phyloP scores from a whole-genome alignment of 805 yeast genomes.

The Ogataea parapolymorpha region DNA sequence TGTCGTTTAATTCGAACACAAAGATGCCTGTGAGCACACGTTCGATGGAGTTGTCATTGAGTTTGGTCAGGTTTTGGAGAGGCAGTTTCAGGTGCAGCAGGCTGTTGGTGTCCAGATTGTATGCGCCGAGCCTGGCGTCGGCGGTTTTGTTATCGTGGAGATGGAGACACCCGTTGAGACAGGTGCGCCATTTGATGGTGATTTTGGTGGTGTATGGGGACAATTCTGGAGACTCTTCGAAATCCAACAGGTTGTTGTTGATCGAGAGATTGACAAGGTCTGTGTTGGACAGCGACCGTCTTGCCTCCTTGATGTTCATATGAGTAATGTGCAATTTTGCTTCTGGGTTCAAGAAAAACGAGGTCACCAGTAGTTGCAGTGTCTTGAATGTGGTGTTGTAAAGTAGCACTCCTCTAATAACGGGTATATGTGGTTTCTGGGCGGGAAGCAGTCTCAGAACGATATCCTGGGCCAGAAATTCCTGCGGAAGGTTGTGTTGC shows the following conservation, averaged over 20 bases:
- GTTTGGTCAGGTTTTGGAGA: slow-evolving; percentile 1
- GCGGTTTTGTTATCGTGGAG: slow-evolving; percentile 29
- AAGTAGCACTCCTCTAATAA: slow-evolving; percentile 50
- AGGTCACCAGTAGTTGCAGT: slow-evolving; percentile 50
- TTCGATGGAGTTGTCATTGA: slow-evolving; percentile 25
- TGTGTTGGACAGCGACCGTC: slow-evolving; percentile 22
- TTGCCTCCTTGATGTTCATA: slow-evolving; percentile 33
- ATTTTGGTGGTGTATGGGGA: slow-evolving; percentile 46
- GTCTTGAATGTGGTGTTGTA: slow-evolving; percentile 58
- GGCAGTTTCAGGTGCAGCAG: slow-evolving; percentile 9
- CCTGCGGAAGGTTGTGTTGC: slow-evolving; percentile 41
- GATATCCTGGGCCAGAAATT: slow-evolving; percentile 43
- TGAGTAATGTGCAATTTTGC: slow-evolving; percentile 52
- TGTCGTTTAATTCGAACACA: slow-evolving; percentile 58
- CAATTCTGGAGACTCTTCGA: slow-evolving; percentile 15
- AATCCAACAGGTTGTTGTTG: slow-evolving; percentile 20
- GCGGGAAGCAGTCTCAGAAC: slow-evolving; percentile 55
- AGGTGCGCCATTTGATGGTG: slow-evolving; percentile 55
- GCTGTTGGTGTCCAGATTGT: slow-evolving; percentile 21
- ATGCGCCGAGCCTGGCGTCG: slow-evolving; percentile 28
- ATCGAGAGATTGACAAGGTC: slow-evolving; percentile 28
- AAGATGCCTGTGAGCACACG: slow-evolving; percentile 53
- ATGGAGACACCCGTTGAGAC: slow-evolving; percentile 50
- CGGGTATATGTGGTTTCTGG: slow-evolving; percentile 52
- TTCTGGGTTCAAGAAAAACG: slow-evolving; percentile 51